Percentiles rank a stretch among this genome's conserved stretches.
Conservation (phyloP, 768 basidiomycete species). For the Neoboletus magnificus region DNA sequence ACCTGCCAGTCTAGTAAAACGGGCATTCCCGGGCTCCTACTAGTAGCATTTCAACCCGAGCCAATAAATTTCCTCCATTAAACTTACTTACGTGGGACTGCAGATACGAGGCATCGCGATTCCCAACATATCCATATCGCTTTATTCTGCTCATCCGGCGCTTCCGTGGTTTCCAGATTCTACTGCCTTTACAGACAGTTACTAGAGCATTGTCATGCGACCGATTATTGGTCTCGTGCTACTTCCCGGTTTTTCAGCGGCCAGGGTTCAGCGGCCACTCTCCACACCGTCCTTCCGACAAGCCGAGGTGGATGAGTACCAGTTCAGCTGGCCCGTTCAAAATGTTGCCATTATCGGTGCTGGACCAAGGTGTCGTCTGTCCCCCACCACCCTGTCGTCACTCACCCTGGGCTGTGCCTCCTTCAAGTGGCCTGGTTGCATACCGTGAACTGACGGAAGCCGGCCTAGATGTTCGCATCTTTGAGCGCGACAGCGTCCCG, state of each 20-base stretch:
- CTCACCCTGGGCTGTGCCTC: background rate
- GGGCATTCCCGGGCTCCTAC: too few relatives aligned
- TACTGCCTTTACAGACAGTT: too few relatives aligned
- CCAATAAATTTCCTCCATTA: too few relatives aligned
- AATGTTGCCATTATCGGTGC: slow-evolving; percentile 6
- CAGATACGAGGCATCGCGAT: too few relatives aligned
- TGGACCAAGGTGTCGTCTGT: background rate
- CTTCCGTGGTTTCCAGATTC: too few relatives aligned
- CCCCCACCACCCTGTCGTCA: background rate
- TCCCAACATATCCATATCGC: too few relatives aligned
- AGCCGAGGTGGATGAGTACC: background rate
- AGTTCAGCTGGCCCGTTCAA: slow-evolving; percentile 12
- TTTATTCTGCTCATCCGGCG: too few relatives aligned
- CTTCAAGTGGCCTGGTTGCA: background rate
- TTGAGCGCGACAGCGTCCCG: background rate
- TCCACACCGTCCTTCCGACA: background rate
- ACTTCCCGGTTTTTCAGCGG: background rate
- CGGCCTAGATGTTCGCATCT: background rate
- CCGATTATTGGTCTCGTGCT: background rate
- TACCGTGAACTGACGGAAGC: background rate
- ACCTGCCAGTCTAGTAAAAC: too few relatives aligned
- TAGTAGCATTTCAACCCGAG: too few relatives aligned
- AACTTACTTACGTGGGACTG: too few relatives aligned
- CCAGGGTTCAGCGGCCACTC: background rate
- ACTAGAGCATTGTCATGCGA: background rate